Evolutionary conservation across 1,284 basidiomycete genomes (phyloP).

Genomic region (Ceratobasidium theobromae): DNA sequence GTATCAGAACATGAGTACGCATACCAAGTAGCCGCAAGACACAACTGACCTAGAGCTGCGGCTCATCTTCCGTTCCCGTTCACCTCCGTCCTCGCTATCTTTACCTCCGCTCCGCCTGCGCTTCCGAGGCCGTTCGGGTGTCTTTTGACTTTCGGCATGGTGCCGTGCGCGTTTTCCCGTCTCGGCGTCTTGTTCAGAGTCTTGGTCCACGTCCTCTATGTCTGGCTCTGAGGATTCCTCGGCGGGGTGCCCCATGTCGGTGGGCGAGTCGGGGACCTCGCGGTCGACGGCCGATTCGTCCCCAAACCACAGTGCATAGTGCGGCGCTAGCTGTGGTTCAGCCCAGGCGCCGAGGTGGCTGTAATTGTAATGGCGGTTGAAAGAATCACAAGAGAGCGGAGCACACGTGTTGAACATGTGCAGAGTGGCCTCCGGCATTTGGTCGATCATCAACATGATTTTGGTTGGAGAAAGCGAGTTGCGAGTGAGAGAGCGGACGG

Average conservation of each 20-base stretch:
- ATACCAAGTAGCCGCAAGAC: background rate
- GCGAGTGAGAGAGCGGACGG: background rate
- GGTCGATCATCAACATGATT: background rate
- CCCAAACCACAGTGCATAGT: background rate
- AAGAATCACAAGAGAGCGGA: background rate
- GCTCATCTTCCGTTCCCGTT: conserved; percentile 6
- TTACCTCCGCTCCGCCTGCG: background rate
- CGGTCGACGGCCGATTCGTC: background rate
- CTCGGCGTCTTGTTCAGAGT: background rate
- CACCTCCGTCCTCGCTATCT: conserved; percentile 14
- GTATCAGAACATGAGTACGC: background rate
- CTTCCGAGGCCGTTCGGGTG: background rate
- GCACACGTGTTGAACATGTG: background rate
- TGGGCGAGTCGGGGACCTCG: background rate
- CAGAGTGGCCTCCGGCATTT: background rate
- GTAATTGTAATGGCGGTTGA: background rate
- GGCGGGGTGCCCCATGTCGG: too few species aligned
- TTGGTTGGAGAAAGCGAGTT: background rate
- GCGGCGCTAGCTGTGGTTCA: background rate
- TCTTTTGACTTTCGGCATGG: background rate
- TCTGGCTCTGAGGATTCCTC: too few species aligned
- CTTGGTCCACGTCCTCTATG: background rate
- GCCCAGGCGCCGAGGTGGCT: background rate
- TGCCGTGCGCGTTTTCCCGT: conserved; percentile 2
- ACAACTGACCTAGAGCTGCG: background rate